Percentiles rank a stretch among this genome's conserved stretches.
Evolutionary conservation across 2,329 filamentous ascomycete genomes (phyloP).

Genomic region (Blastomyces parvus): DNA sequence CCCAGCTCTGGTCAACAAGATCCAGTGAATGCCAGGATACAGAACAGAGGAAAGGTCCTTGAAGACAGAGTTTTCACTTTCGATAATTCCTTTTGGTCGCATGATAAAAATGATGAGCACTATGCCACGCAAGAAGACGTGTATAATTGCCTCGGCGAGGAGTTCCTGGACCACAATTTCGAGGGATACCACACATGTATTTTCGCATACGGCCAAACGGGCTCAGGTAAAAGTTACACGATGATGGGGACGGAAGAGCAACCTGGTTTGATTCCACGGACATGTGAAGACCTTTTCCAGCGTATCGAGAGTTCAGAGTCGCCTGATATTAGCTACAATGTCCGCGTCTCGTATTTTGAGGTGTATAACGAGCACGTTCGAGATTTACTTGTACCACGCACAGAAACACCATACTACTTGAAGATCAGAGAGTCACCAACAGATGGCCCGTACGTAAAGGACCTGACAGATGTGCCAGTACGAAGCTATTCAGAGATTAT

Average conservation of each 20-base stretch:
- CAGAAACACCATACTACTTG: constrained; percentile 76
- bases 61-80: constrained; percentile 93
- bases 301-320: constrained; percentile 77
- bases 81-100: constrained; percentile 98
- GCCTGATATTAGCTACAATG: constrained; percentile 90
- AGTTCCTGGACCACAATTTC: constrained; percentile 98
- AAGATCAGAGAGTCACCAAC: constrained; percentile 94
- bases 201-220: constrained; percentile 96
- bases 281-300: constrained; percentile 92
- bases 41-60: constrained; percentile 58
- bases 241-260: constrained; percentile 87
- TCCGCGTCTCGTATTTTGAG: constrained; percentile 96
- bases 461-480: constrained; percentile 86
- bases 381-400: constrained; percentile 74
- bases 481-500: constrained; percentile 79
- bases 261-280: constrained; percentile 85
- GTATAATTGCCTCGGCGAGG: constrained; percentile 87
- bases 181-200: constrained; percentile 99
- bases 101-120: constrained; percentile 65
- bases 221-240: constrained; percentile 95
- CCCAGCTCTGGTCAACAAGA: constrained; percentile 41
- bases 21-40: constrained; percentile 48
- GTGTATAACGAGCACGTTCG: constrained; percentile 99
- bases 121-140: constrained; percentile 90
- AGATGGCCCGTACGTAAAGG: constrained; percentile 94